These are phyloP conservation scores for Nicotiana tomentosiformis DNA, from an alignment of 257 asterid genomes.

Conservation along the genomic window DNA sequence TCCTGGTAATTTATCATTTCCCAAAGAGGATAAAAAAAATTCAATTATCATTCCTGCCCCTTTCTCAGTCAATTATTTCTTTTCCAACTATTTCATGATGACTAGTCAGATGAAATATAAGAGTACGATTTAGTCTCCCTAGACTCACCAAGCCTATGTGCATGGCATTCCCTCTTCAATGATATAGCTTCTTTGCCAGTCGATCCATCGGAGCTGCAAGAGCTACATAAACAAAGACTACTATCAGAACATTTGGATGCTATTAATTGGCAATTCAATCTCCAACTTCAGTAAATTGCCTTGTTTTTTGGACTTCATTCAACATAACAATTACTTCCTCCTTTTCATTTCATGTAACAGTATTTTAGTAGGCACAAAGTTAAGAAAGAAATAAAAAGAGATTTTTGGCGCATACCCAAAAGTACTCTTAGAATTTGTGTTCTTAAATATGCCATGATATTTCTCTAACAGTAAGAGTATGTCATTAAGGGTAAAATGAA, in stretches of 20 bases:
- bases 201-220: conserved; percentile 59
- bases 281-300: neutral
- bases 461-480: no score
- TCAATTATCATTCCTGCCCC: neutral
- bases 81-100: neutral
- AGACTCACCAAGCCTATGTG: conserved; percentile 63
- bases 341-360: no score
- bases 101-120: neutral
- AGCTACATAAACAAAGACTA: conserved; percentile 35
- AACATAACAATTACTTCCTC: neutral
- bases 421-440: no score
- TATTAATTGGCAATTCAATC: neutral
- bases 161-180: conserved; percentile 48
- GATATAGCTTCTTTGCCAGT: conserved; percentile 60
- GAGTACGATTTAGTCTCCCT: neutral
- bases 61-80: neutral
- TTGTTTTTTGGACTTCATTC: neutral
- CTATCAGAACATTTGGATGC: neutral
- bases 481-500: no score
- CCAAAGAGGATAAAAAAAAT: neutral
- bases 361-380: no score
- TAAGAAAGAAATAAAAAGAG: no score
- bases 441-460: no score
- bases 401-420: no score
- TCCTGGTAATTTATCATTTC: neutral